Base-by-base conservation (phyloP, 2,329 filamentous ascomycete species). In the Fusarium goolgardi region DNA sequence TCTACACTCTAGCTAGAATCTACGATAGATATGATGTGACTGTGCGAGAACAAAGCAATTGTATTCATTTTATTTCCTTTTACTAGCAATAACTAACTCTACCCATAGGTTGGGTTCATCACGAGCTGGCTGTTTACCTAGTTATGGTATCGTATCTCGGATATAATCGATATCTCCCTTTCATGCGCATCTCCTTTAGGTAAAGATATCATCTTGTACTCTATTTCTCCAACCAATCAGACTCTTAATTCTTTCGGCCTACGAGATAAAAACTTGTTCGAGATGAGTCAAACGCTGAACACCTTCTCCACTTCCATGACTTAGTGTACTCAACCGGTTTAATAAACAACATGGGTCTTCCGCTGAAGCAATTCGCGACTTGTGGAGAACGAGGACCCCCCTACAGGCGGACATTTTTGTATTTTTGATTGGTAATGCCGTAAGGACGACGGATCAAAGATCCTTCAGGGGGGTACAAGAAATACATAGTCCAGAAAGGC, bases 391-490 rank as follows among this genome's bases (percentile, higher is more conserved):
- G 23, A 31, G 34, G 45, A 10, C 25, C 32, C 44, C 59, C 59
- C 31, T 59, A 20, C 29, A 20, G 4, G 20, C 59, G 59, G 61
- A 64, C 53, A 39, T 52, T 59, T 51, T 31, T 20, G 47, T 51
- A 21, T 50, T 59, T n/a, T 64, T 63, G 59, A 64, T 64, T 64
- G 61, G 61, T 64, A 64, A 64, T 55, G 41, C 40, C 41, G 56
- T 21, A 40, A 23, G 53, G 23, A 37, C 18, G n/a, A 11, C 35
- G 35, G 35, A 37, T n/a, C 6, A 39, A 39, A 39, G n/a, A 39
- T 39, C 35, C 35, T 10, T 35, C 5, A 37, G 18, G n/a, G n/a
- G 35, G 35, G n/a, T 39, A 6, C n/a, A 39, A 39, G 35, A 39
- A 39, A 39, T 12, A 39, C 4, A 13, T 4, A 0, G 3, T 39